Conservation (phyloP, 2,329 filamentous ascomycete genomes). For the Huntiella savannae region DNA sequence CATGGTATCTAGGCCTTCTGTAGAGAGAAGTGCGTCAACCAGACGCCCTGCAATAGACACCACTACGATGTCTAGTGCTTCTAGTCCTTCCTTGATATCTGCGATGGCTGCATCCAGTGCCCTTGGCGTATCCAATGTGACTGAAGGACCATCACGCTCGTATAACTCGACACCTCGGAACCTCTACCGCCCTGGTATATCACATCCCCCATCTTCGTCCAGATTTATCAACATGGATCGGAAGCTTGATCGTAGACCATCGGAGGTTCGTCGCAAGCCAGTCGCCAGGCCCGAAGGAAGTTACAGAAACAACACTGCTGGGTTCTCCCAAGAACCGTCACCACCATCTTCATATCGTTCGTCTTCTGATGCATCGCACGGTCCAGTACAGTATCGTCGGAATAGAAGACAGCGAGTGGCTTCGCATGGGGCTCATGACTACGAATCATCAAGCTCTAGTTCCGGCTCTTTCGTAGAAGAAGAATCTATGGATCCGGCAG, state of each 20-base stretch:
- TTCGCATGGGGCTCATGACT: neutral
- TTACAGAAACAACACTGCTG: no score
- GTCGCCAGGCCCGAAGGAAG: neutral
- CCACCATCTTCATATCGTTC: conserved; percentile 7
- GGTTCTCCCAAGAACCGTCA: neutral
- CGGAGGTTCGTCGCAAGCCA: conserved; percentile 9
- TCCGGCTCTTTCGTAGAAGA: conserved; percentile 2
- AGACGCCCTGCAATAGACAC: conserved; percentile 16
- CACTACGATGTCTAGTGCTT: conserved; percentile 21
- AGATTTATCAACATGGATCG: conserved; percentile 8
- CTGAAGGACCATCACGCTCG: no score
- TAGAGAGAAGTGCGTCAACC: conserved; percentile 4
- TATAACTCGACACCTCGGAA: neutral
- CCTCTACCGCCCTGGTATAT: conserved; percentile 2
- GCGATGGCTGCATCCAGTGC: conserved; percentile 38
- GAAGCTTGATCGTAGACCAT: neutral
- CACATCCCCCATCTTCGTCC: conserved; percentile 9
- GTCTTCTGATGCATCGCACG: conserved; percentile 9
- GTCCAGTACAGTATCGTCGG: neutral
- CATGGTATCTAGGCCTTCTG: conserved; percentile 20
- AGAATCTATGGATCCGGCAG: neutral
- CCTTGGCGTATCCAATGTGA: conserved; percentile 17
- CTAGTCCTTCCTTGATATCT: conserved; percentile 28
- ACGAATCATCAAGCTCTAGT: neutral
- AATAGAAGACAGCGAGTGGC: neutral